These are phyloP conservation scores for Hibiscus mutabilis DNA, from an alignment of 345 rosid genomes.

Conservation along the genomic window DNA sequence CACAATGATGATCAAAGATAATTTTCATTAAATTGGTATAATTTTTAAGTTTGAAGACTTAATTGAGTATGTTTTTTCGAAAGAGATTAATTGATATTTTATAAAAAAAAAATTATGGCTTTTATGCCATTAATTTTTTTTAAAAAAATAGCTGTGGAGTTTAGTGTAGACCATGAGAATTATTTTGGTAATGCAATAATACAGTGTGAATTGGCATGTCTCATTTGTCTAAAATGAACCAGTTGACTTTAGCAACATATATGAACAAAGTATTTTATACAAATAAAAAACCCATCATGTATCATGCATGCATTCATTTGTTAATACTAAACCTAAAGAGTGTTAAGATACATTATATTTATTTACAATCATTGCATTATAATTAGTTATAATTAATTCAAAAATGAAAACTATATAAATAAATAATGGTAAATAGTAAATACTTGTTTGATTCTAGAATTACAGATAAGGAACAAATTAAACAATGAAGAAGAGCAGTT, in stretches of 20 bases:
- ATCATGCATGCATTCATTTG: not conserved
- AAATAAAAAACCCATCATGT: not conserved
- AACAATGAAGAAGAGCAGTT: not conserved
- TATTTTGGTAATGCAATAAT: not conserved
- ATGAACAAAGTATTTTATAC: not conserved
- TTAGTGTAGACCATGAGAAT: not conserved
- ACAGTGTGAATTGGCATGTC: not conserved
- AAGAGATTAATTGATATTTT: no score
- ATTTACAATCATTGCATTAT: not conserved
- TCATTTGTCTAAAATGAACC: not conserved
- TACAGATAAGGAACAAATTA: not conserved
- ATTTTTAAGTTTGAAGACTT: no score
- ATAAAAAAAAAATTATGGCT: no score
- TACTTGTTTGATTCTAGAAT: not conserved
- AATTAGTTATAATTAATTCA: not conserved
- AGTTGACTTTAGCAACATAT: not conserved
- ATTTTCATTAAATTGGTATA: no score
- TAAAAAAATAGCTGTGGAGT: no score
- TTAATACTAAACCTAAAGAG: not conserved
- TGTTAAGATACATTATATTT: not conserved
- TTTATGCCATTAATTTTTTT: not conserved
- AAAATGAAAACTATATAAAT: not conserved
- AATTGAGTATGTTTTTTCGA: no score
- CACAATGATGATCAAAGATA: no score
- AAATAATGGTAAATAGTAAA: no score